These are phyloP conservation scores for Coniophora puteana DNA, from an alignment of 1,284 basidiomycete genomes.

Conservation along the genomic window DNA sequence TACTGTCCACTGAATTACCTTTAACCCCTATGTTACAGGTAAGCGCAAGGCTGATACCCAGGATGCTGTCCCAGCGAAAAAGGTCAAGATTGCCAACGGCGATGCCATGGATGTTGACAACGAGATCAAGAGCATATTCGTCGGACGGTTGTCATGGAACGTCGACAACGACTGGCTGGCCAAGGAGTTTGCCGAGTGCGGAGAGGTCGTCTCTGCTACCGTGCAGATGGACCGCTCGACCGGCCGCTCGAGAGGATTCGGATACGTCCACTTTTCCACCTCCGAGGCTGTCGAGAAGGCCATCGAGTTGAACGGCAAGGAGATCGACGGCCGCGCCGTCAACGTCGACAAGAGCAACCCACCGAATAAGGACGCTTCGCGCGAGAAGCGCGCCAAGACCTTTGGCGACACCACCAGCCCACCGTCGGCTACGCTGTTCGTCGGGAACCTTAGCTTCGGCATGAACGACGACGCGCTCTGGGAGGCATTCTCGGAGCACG, in stretches of 20 bases:
- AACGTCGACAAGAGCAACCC: slow-evolving; percentile 81
- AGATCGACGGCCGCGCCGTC: slow-evolving; percentile 90
- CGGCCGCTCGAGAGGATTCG: slow-evolving; percentile 89
- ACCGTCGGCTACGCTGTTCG: slow-evolving; percentile 80
- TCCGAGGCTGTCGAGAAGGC: slow-evolving; percentile 77
- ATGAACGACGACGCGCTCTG: slow-evolving; percentile 86
- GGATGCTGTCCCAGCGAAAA: slow-evolving; percentile 67
- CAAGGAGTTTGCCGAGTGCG: slow-evolving; percentile 86
- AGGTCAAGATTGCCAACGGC: slow-evolving; percentile 70
- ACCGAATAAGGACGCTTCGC: slow-evolving; percentile 48
- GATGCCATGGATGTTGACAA: slow-evolving; percentile 47
- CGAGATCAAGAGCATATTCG: slow-evolving; percentile 79
- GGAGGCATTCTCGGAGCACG: slow-evolving; percentile 90
- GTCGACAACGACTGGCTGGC: slow-evolving; percentile 96
- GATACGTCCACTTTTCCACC: slow-evolving; percentile 90
- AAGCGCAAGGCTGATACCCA: slow-evolving; percentile 88
- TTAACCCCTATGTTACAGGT: slow-evolving; percentile 9
- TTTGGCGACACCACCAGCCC: slow-evolving; percentile 74
- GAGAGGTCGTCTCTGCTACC: slow-evolving; percentile 83
- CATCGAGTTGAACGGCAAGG: slow-evolving; percentile 71
- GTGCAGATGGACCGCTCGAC: slow-evolving; percentile 92
- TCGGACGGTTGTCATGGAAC: slow-evolving; percentile 95
- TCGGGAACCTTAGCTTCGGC: slow-evolving; percentile 87
- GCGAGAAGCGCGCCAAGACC: slow-evolving; percentile 72
- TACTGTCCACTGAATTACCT: slow-evolving; percentile 15